These are phyloP conservation scores for Sporothrix schenckii DNA, from an alignment of 2,329 filamentous ascomycete genomes.

Conservation along the genomic window DNA sequence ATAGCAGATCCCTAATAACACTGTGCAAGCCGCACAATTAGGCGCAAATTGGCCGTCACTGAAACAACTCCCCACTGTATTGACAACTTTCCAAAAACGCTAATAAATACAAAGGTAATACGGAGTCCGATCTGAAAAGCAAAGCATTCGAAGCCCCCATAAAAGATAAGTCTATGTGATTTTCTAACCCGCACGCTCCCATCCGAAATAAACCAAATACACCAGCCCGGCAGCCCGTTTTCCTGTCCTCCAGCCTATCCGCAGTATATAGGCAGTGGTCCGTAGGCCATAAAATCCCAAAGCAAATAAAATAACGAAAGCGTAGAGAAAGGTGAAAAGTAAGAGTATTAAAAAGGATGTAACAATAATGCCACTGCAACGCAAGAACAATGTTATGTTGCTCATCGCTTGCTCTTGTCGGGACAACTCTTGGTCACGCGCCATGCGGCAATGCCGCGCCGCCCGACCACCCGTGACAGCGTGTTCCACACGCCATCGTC, in stretches of 20 bases:
- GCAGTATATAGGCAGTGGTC: not conserved
- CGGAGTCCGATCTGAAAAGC: not conserved
- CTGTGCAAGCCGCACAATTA: not conserved
- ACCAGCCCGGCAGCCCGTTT: not conserved
- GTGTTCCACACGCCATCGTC: conserved; percentile 76
- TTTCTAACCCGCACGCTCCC: conserved; percentile 24
- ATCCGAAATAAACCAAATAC: not conserved
- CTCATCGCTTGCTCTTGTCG: conserved; percentile 16
- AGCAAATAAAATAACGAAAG: conserved; percentile 3
- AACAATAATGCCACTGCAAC: not conserved
- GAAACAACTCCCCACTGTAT: not conserved
- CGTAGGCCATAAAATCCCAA: not conserved
- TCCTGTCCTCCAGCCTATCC: conserved; percentile 13
- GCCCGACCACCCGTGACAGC: conserved; percentile 66
- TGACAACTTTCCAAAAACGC: not conserved
- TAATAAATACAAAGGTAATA: conserved; percentile 15
- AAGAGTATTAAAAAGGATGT: not conserved
- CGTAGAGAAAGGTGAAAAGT: not conserved
- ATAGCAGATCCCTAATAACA: not conserved
- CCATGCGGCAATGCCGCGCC: conserved; percentile 64
- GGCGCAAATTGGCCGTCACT: not conserved
- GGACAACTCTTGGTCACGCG: conserved; percentile 65
- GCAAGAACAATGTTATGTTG: not conserved
- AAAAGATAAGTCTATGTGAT: conserved; percentile 16
- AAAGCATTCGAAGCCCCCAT: not conserved